Percentiles rank a stretch among this genome's conserved stretches.
Conservation (phyloP, 805 yeast species). For the Saccharomycopsis olivae region DNA sequence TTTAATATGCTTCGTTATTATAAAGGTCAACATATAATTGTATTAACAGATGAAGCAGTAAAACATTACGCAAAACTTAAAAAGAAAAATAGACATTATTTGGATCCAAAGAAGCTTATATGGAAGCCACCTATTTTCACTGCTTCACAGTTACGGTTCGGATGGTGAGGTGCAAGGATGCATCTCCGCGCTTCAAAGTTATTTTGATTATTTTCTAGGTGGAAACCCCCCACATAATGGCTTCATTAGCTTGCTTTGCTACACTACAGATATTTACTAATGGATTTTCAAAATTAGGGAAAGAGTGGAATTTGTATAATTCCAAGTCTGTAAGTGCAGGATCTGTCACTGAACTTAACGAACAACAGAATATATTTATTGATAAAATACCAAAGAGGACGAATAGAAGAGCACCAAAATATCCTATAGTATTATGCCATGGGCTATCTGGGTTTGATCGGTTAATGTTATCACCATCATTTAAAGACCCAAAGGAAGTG, state of each 20-base stretch:
- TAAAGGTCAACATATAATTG: slow-evolving; percentile 88
- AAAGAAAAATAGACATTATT: slow-evolving; percentile 62
- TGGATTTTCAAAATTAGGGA: too few relatives aligned
- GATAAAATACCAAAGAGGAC: background rate
- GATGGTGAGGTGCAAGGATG: slow-evolving; percentile 63
- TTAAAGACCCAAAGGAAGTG: slow-evolving; percentile 23
- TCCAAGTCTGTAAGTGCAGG: too few relatives aligned
- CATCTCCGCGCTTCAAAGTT: too few relatives aligned
- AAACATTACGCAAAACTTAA: slow-evolving; percentile 62
- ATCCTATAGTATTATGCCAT: slow-evolving; percentile 76
- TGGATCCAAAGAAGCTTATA: slow-evolving; percentile 58
- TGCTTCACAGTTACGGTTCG: slow-evolving; percentile 90
- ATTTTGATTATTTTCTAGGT: too few relatives aligned
- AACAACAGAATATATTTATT: background rate
- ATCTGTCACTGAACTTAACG: too few relatives aligned
- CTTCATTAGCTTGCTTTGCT: background rate
- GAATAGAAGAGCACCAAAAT: slow-evolving; percentile 39
- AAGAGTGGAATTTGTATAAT: too few relatives aligned
- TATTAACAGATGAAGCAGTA: slow-evolving; percentile 74
- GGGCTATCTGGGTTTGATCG: slow-evolving; percentile 79
- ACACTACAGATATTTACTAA: too few relatives aligned
- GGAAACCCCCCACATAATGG: too few relatives aligned
- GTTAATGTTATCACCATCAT: slow-evolving; percentile 33
- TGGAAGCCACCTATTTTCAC: slow-evolving; percentile 97
- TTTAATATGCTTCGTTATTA: slow-evolving; percentile 82